Conservation (phyloP, 164 flowering plant genomes). For the Buxus sempervirens region DNA sequence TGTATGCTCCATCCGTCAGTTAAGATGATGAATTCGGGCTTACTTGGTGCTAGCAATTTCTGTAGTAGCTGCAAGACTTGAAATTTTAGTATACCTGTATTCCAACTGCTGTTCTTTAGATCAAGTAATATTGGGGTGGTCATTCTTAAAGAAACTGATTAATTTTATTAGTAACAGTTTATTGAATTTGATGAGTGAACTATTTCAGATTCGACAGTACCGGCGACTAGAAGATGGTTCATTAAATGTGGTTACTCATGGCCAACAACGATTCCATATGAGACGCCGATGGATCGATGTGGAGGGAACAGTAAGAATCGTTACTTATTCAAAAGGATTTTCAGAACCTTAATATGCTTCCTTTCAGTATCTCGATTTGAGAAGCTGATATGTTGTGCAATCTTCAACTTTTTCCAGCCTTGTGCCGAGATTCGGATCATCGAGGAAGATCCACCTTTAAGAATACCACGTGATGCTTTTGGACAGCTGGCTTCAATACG, state of each 20-base stretch:
- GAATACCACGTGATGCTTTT: constrained; percentile 79
- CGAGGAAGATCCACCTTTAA: constrained; percentile 76
- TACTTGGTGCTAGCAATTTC: too few relatives aligned
- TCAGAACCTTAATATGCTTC: not conserved
- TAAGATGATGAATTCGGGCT: too few relatives aligned
- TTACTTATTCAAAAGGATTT: not conserved
- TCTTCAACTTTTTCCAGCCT: constrained; percentile 41
- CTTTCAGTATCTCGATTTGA: not conserved
- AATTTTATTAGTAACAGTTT: too few relatives aligned
- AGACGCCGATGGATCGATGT: constrained; percentile 72
- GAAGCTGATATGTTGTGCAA: not conserved
- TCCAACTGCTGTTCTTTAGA: not conserved
- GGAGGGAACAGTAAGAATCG: constrained; percentile 65
- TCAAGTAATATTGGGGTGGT: too few relatives aligned
- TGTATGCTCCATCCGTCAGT: too few relatives aligned
- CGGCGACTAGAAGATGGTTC: constrained; percentile 80
- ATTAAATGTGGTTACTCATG: constrained; percentile 75
- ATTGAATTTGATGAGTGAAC: not conserved
- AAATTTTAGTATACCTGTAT: too few relatives aligned
- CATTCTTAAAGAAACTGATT: too few relatives aligned
- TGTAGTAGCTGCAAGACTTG: too few relatives aligned
- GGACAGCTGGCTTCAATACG: constrained; percentile 45
- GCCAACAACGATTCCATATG: constrained; percentile 80
- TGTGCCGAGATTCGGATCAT: constrained; percentile 82
- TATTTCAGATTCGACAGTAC: constrained; percentile 74